Conservation (phyloP, 805 yeast species). For the Saccharomycopsis sp. region DNA sequence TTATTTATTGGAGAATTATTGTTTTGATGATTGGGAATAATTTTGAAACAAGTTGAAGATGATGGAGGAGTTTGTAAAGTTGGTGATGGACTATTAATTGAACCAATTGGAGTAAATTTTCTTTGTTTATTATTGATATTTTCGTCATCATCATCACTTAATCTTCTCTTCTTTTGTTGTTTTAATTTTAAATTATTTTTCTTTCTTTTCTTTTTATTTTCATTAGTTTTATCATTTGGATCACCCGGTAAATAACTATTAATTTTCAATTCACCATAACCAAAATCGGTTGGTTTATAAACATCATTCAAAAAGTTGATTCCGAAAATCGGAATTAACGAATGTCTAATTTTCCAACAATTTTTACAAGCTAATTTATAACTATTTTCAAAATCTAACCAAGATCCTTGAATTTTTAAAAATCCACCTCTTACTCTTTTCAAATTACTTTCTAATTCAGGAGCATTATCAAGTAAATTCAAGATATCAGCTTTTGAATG, state of each 20-base stretch:
- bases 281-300: constrained; percentile 45
- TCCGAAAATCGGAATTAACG: constrained; percentile 76
- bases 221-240: constrained; percentile 14
- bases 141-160: too few species aligned
- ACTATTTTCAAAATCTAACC: constrained; percentile 72
- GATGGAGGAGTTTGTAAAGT: background rate
- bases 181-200: background rate
- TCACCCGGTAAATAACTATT: constrained; percentile 19
- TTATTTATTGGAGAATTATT: too few species aligned
- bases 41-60: background rate
- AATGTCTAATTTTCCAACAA: constrained; percentile 67
- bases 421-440: constrained; percentile 84
- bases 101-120: background rate
- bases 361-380: constrained; percentile 58
- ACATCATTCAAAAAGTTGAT: constrained; percentile 51
- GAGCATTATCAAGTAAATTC: constrained; percentile 51
- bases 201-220: constrained; percentile 14
- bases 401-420: constrained; percentile 87
- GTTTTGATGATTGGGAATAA: background rate
- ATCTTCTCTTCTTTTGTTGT: background rate
- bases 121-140: too few species aligned
- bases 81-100: background rate
- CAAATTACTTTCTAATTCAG: constrained; percentile 50
- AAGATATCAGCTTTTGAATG: constrained; percentile 69
- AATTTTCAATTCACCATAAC: constrained; percentile 53